Base-by-base conservation (phyloP, 2,329 filamentous ascomycete genomes). In the Sarocladium kiliense region DNA sequence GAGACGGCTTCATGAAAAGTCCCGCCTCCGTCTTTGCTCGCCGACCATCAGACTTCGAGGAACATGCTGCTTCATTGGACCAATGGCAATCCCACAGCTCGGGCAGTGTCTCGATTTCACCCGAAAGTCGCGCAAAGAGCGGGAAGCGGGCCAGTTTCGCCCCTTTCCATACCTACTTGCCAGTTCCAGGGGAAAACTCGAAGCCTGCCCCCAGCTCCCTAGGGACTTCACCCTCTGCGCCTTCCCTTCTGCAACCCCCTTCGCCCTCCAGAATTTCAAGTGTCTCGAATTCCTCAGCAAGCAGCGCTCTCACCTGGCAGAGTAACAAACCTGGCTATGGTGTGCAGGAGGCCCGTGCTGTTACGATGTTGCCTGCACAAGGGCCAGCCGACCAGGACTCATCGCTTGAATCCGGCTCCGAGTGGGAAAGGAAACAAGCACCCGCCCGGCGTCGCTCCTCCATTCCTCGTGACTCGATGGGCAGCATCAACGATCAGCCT, bases 111-210 rank as follows among this genome's bases (percentile, higher is more conserved):
- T 37, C 21, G 12, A 10, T 5, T 7, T 37, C 49, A n/a, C 19
- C 27, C 6, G 32, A 42, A 14, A 45, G 53, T 32, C 39, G 27
- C 11, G 25, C 26, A n/a, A 54, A 54, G 16, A 23, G 26, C 19
- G 49, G 16, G 11, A 76, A 73, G 56, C 68, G 70, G 12, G 63
- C 74, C 4, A 77, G 70, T 41, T 73, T 74, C 45, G 64, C 71
- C 2, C 63, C 71, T 5, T 67, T 69, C 2, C 72, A 70, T 14
- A 75, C 76, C 26, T 75, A 74, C 58, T 69, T 76, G 2, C 68
- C 71, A 3, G 74, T 77, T 19, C 75, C 73, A 1, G 49, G 49
- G 12, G 30, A 53, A 23, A 49, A 32, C 9, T n/a, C 44, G 12
- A 49, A 49, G 26, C 23, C 23, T 32, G 23, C 14, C 6, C 25